Evolutionary conservation across 768 basidiomycete genomes (phyloP), one percentile per base, ranked within the genome.

Genomic region (Calocera viscosa): DNA sequence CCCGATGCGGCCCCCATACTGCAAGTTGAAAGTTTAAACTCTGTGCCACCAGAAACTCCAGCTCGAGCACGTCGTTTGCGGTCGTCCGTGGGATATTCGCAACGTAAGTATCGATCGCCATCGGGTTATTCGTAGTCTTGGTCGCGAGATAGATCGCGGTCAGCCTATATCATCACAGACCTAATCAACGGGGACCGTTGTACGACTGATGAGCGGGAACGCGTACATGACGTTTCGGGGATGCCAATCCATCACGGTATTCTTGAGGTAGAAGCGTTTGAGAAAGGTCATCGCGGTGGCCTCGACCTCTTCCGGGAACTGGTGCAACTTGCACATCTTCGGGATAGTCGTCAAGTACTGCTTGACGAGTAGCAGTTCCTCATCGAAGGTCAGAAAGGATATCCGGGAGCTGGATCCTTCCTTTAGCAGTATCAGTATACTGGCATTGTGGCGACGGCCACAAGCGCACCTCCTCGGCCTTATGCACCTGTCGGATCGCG

Each of bases 191-290:
- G 60, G 67, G 65, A 10, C 28, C 63, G 39, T 16, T 39, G 32
- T 19, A 24, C 24, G 16, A 26, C 34, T 35, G 64, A 38, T 40
- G n/a, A 14, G n/a, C n/a, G n/a, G n/a, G n/a, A n/a, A n/a, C 10
- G 76, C 87, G 63, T 73, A 96, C 96, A 99, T 99, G 72, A 99
- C 91, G 73, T 91, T 94, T 77, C 94, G 95, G 0, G 96, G 96
- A 78, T 98, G 96, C 88, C 92, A 97, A 74, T 98, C 96, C 94
- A 98, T 97, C 65, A 94, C 92, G 1, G 94, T 98, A 73, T 98
- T 98, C 78, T 89, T 89, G 66, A 98, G 82, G 74, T 98, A 99
- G 77, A 99, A 99, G 2, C 96, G 83, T 75, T 98, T 98, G 71
- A 99, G 79, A 76, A 96, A 99, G 66, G 83, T 86, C 67, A 90